These are phyloP conservation scores for Sporothrix pallida DNA, from an alignment of 2,329 filamentous ascomycete species.

Conservation along the genomic window DNA sequence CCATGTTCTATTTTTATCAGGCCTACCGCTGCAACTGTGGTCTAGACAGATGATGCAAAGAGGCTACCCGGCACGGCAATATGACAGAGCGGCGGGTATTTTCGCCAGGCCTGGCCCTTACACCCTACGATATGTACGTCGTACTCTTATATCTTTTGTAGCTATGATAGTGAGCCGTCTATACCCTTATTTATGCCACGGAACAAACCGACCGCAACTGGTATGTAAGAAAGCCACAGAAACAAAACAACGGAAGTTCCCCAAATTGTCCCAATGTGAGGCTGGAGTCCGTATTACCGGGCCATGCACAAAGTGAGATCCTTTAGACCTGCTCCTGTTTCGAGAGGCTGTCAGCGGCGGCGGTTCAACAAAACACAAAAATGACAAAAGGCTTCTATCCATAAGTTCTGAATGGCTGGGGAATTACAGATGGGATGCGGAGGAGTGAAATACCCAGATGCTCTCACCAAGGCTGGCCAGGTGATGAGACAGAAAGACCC, in stretches of 20 bases:
- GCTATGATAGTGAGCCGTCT: background rate
- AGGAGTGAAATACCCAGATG: background rate
- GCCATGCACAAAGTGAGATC: background rate
- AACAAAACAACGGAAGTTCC: slow-evolving; percentile 34
- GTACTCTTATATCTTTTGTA: background rate
- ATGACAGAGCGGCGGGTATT: slow-evolving; percentile 4
- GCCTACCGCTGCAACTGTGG: background rate
- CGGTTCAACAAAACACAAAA: background rate
- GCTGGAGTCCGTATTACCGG: background rate
- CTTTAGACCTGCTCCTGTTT: background rate
- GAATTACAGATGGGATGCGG: background rate
- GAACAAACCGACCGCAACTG: slow-evolving; percentile 8
- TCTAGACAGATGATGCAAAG: background rate
- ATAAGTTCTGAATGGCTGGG: background rate
- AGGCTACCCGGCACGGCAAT: background rate
- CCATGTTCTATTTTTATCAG: slow-evolving; percentile 22
- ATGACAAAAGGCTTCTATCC: background rate
- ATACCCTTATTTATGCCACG: background rate
- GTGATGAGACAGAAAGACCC: slow-evolving; percentile 4
- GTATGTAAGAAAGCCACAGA: background rate
- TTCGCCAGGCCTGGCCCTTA: slow-evolving; percentile 9
- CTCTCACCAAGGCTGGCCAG: background rate
- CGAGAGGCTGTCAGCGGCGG: background rate
- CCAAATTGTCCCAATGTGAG: slow-evolving; percentile 19
- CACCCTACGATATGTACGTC: background rate